Evolutionary conservation across 441 rosid genomes (phyloP).

Genomic region (Mallotus repandus): DNA sequence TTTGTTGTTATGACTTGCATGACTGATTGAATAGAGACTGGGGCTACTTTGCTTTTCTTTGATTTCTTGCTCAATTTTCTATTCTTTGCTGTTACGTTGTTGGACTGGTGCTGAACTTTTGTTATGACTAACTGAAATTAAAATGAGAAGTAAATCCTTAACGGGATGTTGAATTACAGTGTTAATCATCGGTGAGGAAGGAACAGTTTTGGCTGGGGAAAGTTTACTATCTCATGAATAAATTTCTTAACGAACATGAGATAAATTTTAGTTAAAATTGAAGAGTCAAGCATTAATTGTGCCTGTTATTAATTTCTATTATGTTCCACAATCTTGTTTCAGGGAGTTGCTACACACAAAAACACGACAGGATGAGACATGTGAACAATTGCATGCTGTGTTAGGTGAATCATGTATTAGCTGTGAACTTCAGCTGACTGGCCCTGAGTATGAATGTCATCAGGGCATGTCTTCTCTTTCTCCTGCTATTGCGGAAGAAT

Average conservation of each 20-base stretch:
- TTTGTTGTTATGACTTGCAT: no score
- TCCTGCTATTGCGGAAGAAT: slow-evolving; percentile 55
- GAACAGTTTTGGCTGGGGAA: no score
- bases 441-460: slow-evolving; percentile 56
- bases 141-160: no score
- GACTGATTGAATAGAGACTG: no score
- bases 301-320: slow-evolving; percentile 13
- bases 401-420: slow-evolving; percentile 72
- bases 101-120: no score
- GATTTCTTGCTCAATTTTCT: no score
- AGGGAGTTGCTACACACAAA: slow-evolving; percentile 78
- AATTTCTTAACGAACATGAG: neutral
- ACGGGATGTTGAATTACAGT: no score
- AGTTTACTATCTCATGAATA: no score
- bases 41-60: no score
- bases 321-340: slow-evolving; percentile 15
- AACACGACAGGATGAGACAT: slow-evolving; percentile 52
- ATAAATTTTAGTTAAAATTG: neutral
- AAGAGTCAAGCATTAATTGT: slow-evolving; percentile 4
- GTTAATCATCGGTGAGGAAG: no score
- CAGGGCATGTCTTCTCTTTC: slow-evolving; percentile 59
- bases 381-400: slow-evolving; percentile 55
- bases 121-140: no score
- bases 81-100: no score
- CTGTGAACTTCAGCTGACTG: slow-evolving; percentile 70